These are phyloP conservation scores for Solanum sejunctum DNA, from an alignment of 257 asterid species.

Conservation along the genomic window DNA sequence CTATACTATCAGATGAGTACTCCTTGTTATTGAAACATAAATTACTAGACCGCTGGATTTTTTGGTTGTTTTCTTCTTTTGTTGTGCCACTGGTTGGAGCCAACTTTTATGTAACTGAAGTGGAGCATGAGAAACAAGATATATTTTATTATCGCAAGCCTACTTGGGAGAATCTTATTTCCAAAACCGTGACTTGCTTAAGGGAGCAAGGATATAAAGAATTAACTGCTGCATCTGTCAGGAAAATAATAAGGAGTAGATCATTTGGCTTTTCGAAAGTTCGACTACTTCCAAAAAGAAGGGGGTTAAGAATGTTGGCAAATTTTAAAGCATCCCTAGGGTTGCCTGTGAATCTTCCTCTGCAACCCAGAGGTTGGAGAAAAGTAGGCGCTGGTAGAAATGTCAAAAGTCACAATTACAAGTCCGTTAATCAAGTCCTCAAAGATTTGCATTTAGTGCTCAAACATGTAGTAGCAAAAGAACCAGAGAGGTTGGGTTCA, in stretches of 20 bases:
- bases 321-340: constrained; percentile 75
- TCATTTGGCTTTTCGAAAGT: constrained; percentile 73
- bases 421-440: constrained; percentile 64
- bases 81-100: constrained; percentile 65
- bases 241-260: constrained; percentile 30
- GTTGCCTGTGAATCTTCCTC: constrained; percentile 18
- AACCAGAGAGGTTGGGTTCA: constrained; percentile 66
- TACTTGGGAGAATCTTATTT: constrained; percentile 50
- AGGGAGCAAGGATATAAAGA: constrained; percentile 19
- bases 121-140: constrained; percentile 62
- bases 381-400: constrained; percentile 5
- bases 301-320: constrained; percentile 65
- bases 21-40: constrained; percentile 22
- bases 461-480: constrained; percentile 35
- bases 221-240: constrained; percentile 19
- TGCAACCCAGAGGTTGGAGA: constrained; percentile 8
- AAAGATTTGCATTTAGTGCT: constrained; percentile 55
- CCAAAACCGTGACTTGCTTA: constrained; percentile 27
- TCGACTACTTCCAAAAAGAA: constrained; percentile 59
- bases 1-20: constrained; percentile 26
- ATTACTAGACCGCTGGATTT: constrained; percentile 56
- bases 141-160: constrained; percentile 47
- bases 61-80: constrained; percentile 54
- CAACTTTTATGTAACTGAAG: constrained; percentile 77
- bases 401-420: constrained; percentile 10